Base-by-base conservation (phyloP, 2,329 filamentous ascomycete species). In the Corniculantispora saksenae region DNA sequence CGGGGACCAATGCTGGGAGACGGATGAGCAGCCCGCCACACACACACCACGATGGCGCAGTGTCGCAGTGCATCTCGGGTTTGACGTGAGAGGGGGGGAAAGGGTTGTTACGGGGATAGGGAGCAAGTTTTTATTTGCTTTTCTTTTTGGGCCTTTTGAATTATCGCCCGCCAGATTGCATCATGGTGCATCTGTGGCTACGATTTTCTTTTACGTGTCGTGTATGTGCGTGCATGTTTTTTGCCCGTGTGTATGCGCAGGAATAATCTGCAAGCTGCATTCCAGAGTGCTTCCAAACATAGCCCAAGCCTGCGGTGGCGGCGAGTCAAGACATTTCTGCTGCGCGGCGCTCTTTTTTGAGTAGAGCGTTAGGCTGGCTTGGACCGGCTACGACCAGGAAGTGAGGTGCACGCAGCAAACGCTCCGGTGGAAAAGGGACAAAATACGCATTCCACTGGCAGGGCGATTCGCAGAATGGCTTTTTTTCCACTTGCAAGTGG, bases 21-120 rank as follows among this genome's bases (percentile, higher is more conserved):
- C 7, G 3, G 15, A 25, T 13, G 38, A 27, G 23, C 19, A 13
- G 35, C 35, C 7, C 7, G 13, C 8, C 35, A 5, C 45, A 48
- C 29, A 35, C 25, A 21, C 15, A 54, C 51, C 12, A 56, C 19
- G 56, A 19, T 25, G 4, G 25, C 35, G n/a, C 32, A 60, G 57
- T 29, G 57, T 60, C 27, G 47, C 29, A 60, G 29, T 51, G 57
- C 57, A 40, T 60, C 57, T 60, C 57, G 57, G 57, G 12, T 23
- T 60, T 32, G n/a, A n/a, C n/a, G n/a, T n/a, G n/a, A n/a, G 55
- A 5, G 13, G 21, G 35, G 27, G 57, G 27, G n/a, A 50, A 35
- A 19, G 43, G 15, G 43, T 21, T n/a, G n/a, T 17, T 17, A 47
- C 43, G 8, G 7, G n/a, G 6, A 47, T 48, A 50, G n/a, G n/a